Conservation (phyloP, 1,139 yeast genomes). For the Geotrichum siamense region DNA sequence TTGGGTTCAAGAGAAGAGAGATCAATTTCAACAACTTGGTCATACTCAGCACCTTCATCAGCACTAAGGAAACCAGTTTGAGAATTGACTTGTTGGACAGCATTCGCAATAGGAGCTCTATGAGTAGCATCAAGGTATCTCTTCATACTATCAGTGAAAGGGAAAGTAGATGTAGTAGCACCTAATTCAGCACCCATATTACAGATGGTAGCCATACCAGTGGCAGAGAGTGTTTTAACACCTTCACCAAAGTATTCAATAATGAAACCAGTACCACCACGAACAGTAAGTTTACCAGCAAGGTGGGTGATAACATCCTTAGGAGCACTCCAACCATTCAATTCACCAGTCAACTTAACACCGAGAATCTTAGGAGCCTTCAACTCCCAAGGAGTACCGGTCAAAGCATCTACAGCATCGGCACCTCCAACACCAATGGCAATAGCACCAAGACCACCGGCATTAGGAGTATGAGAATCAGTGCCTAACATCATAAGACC, state of each 20-base stretch:
- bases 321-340: constrained; percentile 92
- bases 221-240: constrained; percentile 75
- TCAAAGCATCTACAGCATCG: constrained; percentile 93
- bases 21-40: constrained; percentile 73
- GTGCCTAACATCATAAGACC: constrained; percentile 96
- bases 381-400: constrained; percentile 98
- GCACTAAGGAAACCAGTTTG: constrained; percentile 60
- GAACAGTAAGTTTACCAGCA: constrained; percentile 85
- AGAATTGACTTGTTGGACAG: constrained; percentile 42
- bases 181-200: constrained; percentile 99
- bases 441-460: constrained; percentile 94
- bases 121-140: constrained; percentile 75
- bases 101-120: constrained; percentile 72
- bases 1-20: constrained; percentile 74
- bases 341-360: constrained; percentile 77
- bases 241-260: constrained; percentile 97
- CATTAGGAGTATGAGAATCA: constrained; percentile 96
- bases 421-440: constrained; percentile 99
- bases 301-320: constrained; percentile 88
- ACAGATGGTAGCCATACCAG: constrained; percentile 99
- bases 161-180: constrained; percentile 96
- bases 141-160: constrained; percentile 81
- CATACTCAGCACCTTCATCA: constrained; percentile 78
- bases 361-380: constrained; percentile 93
- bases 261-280: constrained; percentile 96